A percentile compares a stretch with the other conserved stretches of the same genome.
Conservation (phyloP, 2,329 filamentous ascomycete genomes). For the Xylaria arbuscula region DNA sequence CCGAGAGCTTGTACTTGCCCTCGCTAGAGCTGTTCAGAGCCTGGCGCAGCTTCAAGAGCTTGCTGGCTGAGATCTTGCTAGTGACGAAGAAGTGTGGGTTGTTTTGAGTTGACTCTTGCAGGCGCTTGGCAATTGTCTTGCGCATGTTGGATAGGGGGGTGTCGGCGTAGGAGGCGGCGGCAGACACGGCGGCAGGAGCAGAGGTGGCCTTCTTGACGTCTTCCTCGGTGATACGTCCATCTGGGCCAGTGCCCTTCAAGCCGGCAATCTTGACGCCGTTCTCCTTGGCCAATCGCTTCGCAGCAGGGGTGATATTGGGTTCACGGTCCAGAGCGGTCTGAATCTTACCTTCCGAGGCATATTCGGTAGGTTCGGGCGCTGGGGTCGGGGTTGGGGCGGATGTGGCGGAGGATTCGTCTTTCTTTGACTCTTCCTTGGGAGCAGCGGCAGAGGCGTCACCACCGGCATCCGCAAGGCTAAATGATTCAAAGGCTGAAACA, state of each 20-base stretch:
- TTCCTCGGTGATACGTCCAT: conserved; percentile 88
- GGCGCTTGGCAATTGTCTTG: conserved; percentile 94
- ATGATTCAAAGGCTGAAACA: conserved; percentile 86
- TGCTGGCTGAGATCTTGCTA: conserved; percentile 87
- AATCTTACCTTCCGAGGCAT: conserved; percentile 79
- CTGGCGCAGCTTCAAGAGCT: conserved; percentile 95
- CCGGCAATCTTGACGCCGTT: conserved; percentile 80
- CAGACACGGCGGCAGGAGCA: conserved; percentile 63
- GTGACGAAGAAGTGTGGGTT: conserved; percentile 99
- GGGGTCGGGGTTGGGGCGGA: conserved; percentile 69
- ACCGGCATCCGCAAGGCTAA: conserved; percentile 89
- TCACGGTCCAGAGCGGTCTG: conserved; percentile 87
- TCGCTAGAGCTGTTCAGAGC: conserved; percentile 89
- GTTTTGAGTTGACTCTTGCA: conserved; percentile 87
- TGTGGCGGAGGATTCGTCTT: conserved; percentile 68
- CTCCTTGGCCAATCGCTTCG: conserved; percentile 85
- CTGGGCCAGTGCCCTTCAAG: conserved; percentile 88
- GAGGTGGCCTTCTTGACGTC: conserved; percentile 89
- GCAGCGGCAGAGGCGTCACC: conserved; percentile 75
- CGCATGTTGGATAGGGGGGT: conserved; percentile 90
- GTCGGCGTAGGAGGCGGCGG: conserved; percentile 80
- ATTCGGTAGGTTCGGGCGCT: conserved; percentile 70
- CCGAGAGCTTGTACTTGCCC: conserved; percentile 98
- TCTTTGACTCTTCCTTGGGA: conserved; percentile 73
- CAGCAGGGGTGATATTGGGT: conserved; percentile 76